Percentiles rank a stretch among this genome's conserved stretches.
phyloP scores from a whole-genome alignment of 352 stramenopile species.

The Ochromonadaceae sp. region DNA sequence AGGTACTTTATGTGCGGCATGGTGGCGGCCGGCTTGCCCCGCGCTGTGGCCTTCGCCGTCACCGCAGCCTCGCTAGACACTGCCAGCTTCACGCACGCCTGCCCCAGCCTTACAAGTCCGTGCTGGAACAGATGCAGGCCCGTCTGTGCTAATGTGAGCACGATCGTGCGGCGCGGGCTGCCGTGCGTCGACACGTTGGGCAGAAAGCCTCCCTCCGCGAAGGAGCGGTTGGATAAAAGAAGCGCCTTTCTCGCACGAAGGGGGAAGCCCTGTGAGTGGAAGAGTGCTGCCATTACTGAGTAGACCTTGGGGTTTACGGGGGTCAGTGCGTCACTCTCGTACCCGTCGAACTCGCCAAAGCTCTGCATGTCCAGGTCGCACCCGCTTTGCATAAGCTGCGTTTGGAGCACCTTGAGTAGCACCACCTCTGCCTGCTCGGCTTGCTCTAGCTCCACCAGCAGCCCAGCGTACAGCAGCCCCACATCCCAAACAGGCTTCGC shows the following conservation, averaged over 20 bases:
- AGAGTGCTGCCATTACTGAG: not conserved
- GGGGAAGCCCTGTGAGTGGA: not conserved
- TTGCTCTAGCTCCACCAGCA: slow-evolving; percentile 3
- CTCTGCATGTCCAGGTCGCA: not conserved
- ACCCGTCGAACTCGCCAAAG: slow-evolving; percentile 7
- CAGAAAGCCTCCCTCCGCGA: not conserved
- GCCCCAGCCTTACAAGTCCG: not conserved
- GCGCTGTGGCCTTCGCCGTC: not conserved
- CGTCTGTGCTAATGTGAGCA: not conserved
- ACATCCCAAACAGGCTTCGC: not conserved
- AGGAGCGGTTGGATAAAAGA: not conserved
- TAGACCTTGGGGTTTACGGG: slow-evolving; percentile 6
- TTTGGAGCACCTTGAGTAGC: not conserved
- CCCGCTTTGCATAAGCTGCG: not conserved
- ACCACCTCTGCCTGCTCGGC: not conserved
- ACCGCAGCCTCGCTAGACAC: not conserved
- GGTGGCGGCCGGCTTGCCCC: not conserved
- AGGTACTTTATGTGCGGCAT: not conserved
- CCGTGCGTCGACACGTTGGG: not conserved
- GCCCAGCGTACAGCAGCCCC: not conserved
- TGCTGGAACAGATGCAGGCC: not conserved
- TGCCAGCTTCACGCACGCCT: not conserved
- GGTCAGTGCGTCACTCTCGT: slow-evolving; percentile 1
- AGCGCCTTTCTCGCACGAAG: not conserved
- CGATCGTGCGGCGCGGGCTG: not conserved